phyloP scores from a whole-genome alignment of 108 stramenopile species.

The Skeletonema menzelii region DNA sequence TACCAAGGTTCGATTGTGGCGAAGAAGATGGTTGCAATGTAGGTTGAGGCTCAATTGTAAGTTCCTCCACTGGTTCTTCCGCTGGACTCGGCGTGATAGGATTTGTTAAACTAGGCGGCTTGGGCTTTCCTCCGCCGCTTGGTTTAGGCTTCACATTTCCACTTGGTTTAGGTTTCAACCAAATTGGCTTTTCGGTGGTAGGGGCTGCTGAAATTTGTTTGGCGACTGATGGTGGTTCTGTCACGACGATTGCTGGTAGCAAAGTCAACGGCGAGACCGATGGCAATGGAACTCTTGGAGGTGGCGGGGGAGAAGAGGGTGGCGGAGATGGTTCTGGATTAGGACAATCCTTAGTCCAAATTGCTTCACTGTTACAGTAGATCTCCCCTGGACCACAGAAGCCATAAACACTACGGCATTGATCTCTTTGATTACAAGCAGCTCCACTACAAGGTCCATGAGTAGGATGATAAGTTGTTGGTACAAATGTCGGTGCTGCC shows the following conservation, averaged over 20 bases:
- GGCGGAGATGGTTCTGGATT: not conserved
- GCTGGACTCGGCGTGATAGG: not conserved
- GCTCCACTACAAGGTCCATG: slow-evolving; percentile 33
- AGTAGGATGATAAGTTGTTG: slow-evolving; percentile 9
- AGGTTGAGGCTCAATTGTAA: not conserved
- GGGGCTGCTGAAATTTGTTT: not conserved
- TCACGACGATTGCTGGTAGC: not conserved
- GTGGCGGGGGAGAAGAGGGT: not conserved
- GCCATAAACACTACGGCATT: slow-evolving; percentile 38
- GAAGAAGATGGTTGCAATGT: not conserved
- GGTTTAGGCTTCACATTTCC: not conserved
- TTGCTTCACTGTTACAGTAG: slow-evolving; percentile 38
- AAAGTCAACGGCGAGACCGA: not conserved
- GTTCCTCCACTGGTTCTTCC: not conserved
- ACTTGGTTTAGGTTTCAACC: slow-evolving; percentile 2
- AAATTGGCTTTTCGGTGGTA: not conserved
- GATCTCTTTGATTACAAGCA: slow-evolving; percentile 12
- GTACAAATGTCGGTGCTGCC: slow-evolving; percentile 10
- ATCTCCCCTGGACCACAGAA: slow-evolving; percentile 44
- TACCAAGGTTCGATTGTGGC: not conserved
- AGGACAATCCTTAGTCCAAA: slow-evolving; percentile 45
- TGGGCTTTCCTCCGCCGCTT: not conserved
- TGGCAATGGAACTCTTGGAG: not conserved
- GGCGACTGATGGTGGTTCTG: not conserved
- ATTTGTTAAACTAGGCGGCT: not conserved